Percentiles rank a stretch among this genome's conserved stretches.
Evolutionary conservation across 148 eudicot species (phyloP).

Genomic region (Fagopyrum tataricum): DNA sequence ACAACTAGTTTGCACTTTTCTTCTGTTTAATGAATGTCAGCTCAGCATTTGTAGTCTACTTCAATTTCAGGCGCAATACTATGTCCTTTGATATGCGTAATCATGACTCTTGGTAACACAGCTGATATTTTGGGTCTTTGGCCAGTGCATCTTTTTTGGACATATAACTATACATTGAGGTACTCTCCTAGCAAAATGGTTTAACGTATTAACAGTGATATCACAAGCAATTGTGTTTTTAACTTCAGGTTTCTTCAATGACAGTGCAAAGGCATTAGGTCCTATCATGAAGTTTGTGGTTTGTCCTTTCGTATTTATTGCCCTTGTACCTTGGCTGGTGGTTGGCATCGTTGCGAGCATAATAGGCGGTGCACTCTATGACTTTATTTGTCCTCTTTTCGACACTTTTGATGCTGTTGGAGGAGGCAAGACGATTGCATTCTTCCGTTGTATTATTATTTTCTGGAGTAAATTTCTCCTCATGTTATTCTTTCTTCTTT

Average conservation of each 20-base stretch:
- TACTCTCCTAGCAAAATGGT: constrained; percentile 18
- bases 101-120: constrained; percentile 51
- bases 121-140: constrained; percentile 80
- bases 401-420: constrained; percentile 88
- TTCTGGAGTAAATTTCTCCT: constrained; percentile 35
- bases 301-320: constrained; percentile 31
- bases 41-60: not conserved
- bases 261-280: constrained; percentile 75
- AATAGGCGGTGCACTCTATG: constrained; percentile 66
- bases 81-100: constrained; percentile 56
- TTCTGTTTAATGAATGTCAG: not conserved
- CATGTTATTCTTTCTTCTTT: not conserved
- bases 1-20: too few relatives aligned
- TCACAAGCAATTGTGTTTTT: not conserved
- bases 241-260: constrained; percentile 14
- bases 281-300: constrained; percentile 74
- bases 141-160: constrained; percentile 68
- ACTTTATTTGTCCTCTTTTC: constrained; percentile 75
- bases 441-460: constrained; percentile 58
- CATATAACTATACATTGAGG: constrained; percentile 63
- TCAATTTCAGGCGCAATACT: constrained; percentile 61
- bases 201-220: not conserved
- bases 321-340: constrained; percentile 59
- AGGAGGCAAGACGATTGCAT: constrained; percentile 56
- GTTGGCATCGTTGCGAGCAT: constrained; percentile 48